Base-by-base conservation (phyloP, 192 early-diverging fungal genomes). In the Coemansia sp. region DNA sequence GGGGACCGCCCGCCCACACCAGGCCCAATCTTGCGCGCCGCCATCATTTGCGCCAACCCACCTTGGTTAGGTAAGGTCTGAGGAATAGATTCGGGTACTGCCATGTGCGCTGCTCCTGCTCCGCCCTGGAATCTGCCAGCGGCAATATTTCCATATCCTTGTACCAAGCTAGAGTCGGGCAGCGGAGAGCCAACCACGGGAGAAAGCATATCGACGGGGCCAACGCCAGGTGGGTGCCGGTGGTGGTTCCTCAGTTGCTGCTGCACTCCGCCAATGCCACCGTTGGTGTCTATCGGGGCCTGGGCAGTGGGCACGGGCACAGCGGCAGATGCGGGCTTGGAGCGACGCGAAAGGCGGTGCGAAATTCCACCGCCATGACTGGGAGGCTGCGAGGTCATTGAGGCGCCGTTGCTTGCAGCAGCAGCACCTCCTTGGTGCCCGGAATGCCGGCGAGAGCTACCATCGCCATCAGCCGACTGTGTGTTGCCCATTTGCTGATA, bases 51-150 rank as follows among this genome's bases (percentile, higher is more conserved):
- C 24, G 74, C 79, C 39, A 82, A 33, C 31, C 79, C 79, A 36
- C 75, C 71, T 55, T 82, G 74, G 63, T 73, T 77, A n/a, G 79
- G 79, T 65, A 82, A 56, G 0, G 79, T 82, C 62, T 76, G 74
- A 58, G 79, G 79, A 31, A 82, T 77, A 24, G 70, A 63, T 58
- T 82, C 79, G 4, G 79, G 79, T 56, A 82, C 66, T 3, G 63
- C 79, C 56, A 71, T 66, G 36, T 72, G 74, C 13, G 39, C 56
- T 8, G n/a, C 23, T 1, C 69, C 60, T 8, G 24, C 59, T 18
- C 40, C 60, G 14, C 46, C 59, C 36, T 36, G 50, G 57, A 37
- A 57, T 34, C 61, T 59, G 34, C 34, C 26, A 8, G 42, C 51
- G 20, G 67, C 43, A 26, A 67, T 67, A 26, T 36, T 63, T 3